Evolutionary conservation across 2,329 filamentous ascomycete genomes (phyloP).

Genomic region (Ophioceras dolichostomum): DNA sequence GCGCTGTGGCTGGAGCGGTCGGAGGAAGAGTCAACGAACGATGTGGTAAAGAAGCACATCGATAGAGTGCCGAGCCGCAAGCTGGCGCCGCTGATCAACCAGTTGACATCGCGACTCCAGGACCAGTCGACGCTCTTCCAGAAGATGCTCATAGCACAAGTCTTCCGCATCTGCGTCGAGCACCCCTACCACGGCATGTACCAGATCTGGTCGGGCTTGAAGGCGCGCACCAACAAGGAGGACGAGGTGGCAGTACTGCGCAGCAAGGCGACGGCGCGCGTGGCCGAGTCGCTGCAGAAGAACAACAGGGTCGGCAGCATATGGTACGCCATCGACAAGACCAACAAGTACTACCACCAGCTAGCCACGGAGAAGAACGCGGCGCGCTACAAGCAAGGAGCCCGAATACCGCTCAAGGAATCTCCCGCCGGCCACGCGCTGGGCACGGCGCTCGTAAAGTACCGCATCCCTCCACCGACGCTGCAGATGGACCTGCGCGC

Average conservation of each 20-base stretch:
- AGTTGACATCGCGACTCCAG: constrained; percentile 85
- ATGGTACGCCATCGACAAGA: constrained; percentile 62
- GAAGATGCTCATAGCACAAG: constrained; percentile 55
- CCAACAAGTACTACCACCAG: constrained; percentile 53
- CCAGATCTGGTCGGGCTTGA: constrained; percentile 78
- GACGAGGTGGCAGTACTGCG: constrained; percentile 67
- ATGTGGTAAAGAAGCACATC: constrained; percentile 59
- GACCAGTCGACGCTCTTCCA: constrained; percentile 63
- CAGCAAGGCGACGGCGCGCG: constrained; percentile 56
- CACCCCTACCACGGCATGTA: constrained; percentile 98
- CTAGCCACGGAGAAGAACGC: constrained; percentile 55
- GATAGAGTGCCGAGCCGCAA: constrained; percentile 74
- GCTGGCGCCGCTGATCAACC: constrained; percentile 88
- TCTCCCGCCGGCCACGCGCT: constrained; percentile 51
- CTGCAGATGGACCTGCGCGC: constrained; percentile 66
- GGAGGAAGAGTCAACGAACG: constrained; percentile 63
- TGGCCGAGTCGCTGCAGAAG: constrained; percentile 49
- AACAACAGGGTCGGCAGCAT: constrained; percentile 36
- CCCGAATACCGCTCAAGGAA: constrained; percentile 44
- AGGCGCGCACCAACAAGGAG: constrained; percentile 53
- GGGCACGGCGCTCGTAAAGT: constrained; percentile 47
- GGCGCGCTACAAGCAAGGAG: constrained; percentile 53
- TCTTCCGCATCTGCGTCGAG: constrained; percentile 76
- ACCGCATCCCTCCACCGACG: constrained; percentile 75
- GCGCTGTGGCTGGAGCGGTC: constrained; percentile 89